Conservation (phyloP, 2,329 filamentous ascomycete species). For the Podosphaera fusca region DNA sequence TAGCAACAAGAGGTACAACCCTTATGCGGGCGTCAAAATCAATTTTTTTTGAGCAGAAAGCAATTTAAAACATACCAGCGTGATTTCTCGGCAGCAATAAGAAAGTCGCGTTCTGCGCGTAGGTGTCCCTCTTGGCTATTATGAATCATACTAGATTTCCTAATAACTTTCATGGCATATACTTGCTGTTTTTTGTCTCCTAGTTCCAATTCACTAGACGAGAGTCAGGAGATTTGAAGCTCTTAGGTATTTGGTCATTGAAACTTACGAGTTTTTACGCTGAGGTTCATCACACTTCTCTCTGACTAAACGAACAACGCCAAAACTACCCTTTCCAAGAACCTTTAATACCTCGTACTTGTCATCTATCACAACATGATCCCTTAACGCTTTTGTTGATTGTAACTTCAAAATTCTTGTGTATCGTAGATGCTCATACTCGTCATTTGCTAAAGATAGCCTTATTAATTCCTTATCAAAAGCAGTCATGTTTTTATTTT, state of each 20-base stretch:
- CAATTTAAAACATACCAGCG: slow-evolving; percentile 31
- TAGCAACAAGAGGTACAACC: slow-evolving; percentile 71
- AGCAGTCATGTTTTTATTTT: slow-evolving; percentile 15
- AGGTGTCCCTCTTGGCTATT: slow-evolving; percentile 85
- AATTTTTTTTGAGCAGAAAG: background rate
- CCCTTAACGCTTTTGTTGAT: slow-evolving; percentile 18
- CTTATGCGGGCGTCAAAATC: slow-evolving; percentile 17
- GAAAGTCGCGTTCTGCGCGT: slow-evolving; percentile 73
- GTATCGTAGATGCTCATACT: slow-evolving; percentile 55
- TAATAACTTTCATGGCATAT: slow-evolving; percentile 93
- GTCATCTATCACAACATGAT: slow-evolving; percentile 27
- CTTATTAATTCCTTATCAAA: slow-evolving; percentile 31
- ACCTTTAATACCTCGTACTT: slow-evolving; percentile 66
- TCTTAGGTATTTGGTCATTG: background rate
- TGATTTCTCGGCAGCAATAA: slow-evolving; percentile 73
- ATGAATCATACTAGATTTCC: slow-evolving; percentile 77
- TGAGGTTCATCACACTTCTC: slow-evolving; percentile 24
- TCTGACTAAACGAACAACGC: slow-evolving; percentile 66
- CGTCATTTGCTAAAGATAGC: slow-evolving; percentile 37
- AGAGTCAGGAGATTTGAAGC: background rate
- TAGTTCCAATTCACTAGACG: background rate
- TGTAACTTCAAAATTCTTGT: slow-evolving; percentile 44
- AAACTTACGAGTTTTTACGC: background rate
- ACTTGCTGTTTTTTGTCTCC: slow-evolving; percentile 28
- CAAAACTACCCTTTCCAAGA: slow-evolving; percentile 84